Conservation (phyloP, 2,329 filamentous ascomycete genomes). For the Drechslera avenae region DNA sequence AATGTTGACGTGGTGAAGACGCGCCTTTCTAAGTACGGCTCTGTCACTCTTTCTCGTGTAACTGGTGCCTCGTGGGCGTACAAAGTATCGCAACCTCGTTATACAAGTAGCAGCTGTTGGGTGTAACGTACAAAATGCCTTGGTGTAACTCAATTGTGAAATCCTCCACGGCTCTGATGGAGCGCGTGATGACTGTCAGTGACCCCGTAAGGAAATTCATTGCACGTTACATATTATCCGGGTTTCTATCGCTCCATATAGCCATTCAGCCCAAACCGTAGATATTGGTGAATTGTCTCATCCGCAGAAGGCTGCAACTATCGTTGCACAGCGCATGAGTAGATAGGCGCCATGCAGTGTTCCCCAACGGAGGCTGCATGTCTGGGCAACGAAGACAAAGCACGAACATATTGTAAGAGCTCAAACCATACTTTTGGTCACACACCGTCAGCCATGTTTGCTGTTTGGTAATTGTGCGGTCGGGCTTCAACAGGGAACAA, state of each 20-base stretch:
- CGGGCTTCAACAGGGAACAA: background rate
- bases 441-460: background rate
- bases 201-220: background rate
- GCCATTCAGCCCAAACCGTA: background rate
- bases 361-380: background rate
- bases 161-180: background rate
- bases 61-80: background rate
- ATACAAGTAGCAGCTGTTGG: background rate
- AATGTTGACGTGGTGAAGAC: constrained; percentile 16
- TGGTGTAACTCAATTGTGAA: background rate
- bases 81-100: background rate
- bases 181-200: background rate
- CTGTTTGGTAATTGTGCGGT: background rate
- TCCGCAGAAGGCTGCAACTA: background rate
- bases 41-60: constrained; percentile 10
- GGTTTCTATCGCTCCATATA: background rate
- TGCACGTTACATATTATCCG: background rate
- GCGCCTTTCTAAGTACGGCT: constrained; percentile 3
- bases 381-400: background rate
- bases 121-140: constrained; percentile 1
- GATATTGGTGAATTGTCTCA: constrained; percentile 1
- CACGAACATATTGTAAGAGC: background rate
- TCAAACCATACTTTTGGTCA: background rate
- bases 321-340: constrained; percentile 19
- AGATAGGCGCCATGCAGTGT: background rate